These are phyloP conservation scores for Hypoxylon sp. DNA, from an alignment of 2,329 filamentous ascomycete genomes.

Conservation along the genomic window DNA sequence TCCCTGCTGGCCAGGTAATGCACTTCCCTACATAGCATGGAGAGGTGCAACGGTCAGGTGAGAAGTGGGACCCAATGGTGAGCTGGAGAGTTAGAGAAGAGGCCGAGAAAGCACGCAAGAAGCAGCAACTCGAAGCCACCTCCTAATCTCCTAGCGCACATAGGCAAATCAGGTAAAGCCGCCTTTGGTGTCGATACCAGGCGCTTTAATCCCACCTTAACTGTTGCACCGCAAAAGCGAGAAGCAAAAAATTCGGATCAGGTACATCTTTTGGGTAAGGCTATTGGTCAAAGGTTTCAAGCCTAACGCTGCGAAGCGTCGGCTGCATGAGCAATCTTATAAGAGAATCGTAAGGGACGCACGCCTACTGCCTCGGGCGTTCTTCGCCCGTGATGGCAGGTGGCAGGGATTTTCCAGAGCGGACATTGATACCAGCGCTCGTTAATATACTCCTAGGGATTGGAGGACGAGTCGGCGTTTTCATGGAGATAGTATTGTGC, in stretches of 20 bases:
- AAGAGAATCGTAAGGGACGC: not conserved
- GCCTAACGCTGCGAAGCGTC: not conserved
- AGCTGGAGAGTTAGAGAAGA: conserved; percentile 38
- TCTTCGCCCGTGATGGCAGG: not conserved
- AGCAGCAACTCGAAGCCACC: conserved; percentile 29
- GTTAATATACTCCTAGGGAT: conserved; percentile 4
- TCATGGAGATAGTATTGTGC: conserved; percentile 12
- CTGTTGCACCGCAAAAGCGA: conserved; percentile 26
- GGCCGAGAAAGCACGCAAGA: conserved; percentile 37
- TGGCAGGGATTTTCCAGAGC: conserved; percentile 5
- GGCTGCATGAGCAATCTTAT: conserved; percentile 13
- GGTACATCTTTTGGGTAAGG: conserved; percentile 14
- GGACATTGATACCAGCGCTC: conserved; percentile 29
- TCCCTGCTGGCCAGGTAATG: conserved; percentile 53
- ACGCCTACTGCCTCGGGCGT: not conserved
- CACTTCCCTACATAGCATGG: conserved; percentile 50
- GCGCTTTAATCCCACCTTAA: conserved; percentile 19
- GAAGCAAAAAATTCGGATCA: conserved; percentile 22
- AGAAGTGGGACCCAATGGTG: conserved; percentile 40
- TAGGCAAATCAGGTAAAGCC: conserved; percentile 8
- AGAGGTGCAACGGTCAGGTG: conserved; percentile 39
- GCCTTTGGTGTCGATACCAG: not conserved
- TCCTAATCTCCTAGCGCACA: conserved; percentile 18
- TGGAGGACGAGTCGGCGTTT: conserved; percentile 15
- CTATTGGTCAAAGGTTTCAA: conserved; percentile 21